phyloP scores from a whole-genome alignment of 169 alveolate genomes.

The Perkinsus olseni region DNA sequence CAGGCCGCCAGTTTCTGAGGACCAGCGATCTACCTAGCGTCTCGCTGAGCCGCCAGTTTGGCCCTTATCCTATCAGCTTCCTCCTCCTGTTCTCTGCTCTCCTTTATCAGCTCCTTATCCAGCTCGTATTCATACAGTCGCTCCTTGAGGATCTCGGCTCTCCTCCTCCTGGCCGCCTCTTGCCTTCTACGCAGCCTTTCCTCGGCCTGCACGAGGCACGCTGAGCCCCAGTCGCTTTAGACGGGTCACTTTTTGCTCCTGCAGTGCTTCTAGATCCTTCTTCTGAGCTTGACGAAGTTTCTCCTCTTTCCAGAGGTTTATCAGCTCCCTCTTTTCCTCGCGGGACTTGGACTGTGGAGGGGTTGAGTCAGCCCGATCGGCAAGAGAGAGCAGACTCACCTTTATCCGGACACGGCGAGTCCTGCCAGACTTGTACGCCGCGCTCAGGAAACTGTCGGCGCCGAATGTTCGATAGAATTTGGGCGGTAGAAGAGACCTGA shows the following conservation, averaged over 20 bases:
- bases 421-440: no score
- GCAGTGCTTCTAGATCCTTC: neutral
- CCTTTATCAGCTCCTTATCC: neutral
- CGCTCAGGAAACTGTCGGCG: no score
- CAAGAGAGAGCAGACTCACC: no score
- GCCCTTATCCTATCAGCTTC: neutral
- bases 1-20: neutral
- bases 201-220: neutral
- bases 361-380: neutral
- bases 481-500: no score
- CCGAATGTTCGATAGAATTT: no score
- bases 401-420: no score
- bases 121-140: neutral
- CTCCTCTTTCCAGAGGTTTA: neutral
- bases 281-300: neutral
- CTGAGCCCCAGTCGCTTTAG: neutral
- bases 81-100: neutral
- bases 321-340: neutral
- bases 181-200: neutral
- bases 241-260: neutral
- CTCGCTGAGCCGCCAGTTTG: neutral
- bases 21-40: neutral
- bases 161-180: neutral
- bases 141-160: neutral
- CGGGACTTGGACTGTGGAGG: neutral